Evolutionary conservation across 768 basidiomycete species (phyloP).

Genomic region (Suillus sp.): DNA sequence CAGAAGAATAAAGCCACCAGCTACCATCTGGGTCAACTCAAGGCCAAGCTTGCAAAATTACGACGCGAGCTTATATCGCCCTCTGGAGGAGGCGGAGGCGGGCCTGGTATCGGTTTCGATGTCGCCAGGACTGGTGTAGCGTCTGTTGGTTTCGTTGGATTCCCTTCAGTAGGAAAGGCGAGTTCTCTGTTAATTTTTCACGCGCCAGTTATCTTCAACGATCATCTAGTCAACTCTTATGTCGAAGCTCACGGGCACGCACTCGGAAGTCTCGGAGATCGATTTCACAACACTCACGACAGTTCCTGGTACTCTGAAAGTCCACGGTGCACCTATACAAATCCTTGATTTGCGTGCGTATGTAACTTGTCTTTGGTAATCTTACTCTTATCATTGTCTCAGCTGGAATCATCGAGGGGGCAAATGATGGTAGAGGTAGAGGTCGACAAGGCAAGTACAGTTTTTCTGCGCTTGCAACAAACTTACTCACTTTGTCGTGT

Average conservation of each 20-base stretch:
- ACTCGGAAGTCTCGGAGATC: slow-evolving; percentile 93
- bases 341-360: slow-evolving; percentile 87
- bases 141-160: slow-evolving; percentile 90
- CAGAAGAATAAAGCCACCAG: slow-evolving; percentile 97
- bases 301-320: slow-evolving; percentile 91
- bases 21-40: slow-evolving; percentile 95
- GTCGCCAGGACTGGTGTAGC: slow-evolving; percentile 98
- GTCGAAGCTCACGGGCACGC: slow-evolving; percentile 95
- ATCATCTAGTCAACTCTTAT: slow-evolving; percentile 78
- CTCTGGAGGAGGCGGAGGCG: slow-evolving; percentile 79
- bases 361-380: neutral
- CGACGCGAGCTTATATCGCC: slow-evolving; percentile 89
- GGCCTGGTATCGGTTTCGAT: slow-evolving; percentile 92
- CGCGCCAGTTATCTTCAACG: slow-evolving; percentile 11
- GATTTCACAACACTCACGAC: slow-evolving; percentile 97
- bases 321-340: slow-evolving; percentile 96
- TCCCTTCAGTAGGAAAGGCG: slow-evolving; percentile 95
- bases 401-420: slow-evolving; percentile 98
- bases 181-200: slow-evolving; percentile 14
- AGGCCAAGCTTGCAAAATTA: slow-evolving; percentile 97
- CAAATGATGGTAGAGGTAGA: slow-evolving; percentile 93
- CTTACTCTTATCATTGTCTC: slow-evolving; percentile 22
- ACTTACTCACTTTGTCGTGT: slow-evolving; percentile 14
- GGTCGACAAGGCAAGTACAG: slow-evolving; percentile 81
- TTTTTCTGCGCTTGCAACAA: slow-evolving; percentile 23